These are phyloP conservation scores for Letharia lupina DNA, from an alignment of 495 filamentous ascomycete species.

Conservation along the genomic window DNA sequence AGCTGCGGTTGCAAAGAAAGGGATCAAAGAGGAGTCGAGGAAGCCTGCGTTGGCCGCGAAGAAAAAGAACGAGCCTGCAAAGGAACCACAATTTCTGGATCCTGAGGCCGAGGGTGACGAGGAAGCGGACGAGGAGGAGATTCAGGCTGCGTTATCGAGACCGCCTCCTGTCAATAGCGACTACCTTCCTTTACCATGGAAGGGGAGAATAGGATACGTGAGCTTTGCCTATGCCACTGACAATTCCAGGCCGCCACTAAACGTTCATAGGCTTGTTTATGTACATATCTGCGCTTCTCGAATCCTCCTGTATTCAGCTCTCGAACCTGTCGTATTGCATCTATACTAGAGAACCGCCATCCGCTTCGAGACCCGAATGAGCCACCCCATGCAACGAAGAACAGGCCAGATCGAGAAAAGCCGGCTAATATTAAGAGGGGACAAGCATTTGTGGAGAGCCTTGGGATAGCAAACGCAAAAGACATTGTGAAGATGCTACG, in stretches of 20 bases:
- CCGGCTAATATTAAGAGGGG: conserved; percentile 55
- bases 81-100: conserved; percentile 31
- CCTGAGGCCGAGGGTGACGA: conserved; percentile 29
- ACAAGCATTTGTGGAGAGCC: conserved; percentile 60
- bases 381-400: conserved; percentile 72
- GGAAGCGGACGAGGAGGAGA: conserved; percentile 43
- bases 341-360: conserved; percentile 81
- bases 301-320: conserved; percentile 87
- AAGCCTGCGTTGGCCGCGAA: not conserved
- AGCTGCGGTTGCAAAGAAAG: conserved; percentile 11
- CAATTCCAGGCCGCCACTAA: conserved; percentile 19
- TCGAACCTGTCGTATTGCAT: conserved; percentile 82
- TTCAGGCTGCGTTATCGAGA: conserved; percentile 40
- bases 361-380: conserved; percentile 65
- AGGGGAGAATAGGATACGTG: conserved; percentile 85
- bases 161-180: conserved; percentile 76
- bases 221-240: conserved; percentile 28
- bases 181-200: conserved; percentile 86
- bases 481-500: conserved; percentile 78
- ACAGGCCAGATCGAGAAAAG: conserved; percentile 66
- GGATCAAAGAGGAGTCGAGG: not conserved
- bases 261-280: conserved; percentile 63
- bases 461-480: conserved; percentile 73
- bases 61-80: conserved; percentile 9
- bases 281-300: conserved; percentile 82